Percentiles rank a stretch among this genome's conserved stretches.
Conservation (phyloP, 2,329 filamentous ascomycete species). For the Ceratocystiopsis brevicomis region DNA sequence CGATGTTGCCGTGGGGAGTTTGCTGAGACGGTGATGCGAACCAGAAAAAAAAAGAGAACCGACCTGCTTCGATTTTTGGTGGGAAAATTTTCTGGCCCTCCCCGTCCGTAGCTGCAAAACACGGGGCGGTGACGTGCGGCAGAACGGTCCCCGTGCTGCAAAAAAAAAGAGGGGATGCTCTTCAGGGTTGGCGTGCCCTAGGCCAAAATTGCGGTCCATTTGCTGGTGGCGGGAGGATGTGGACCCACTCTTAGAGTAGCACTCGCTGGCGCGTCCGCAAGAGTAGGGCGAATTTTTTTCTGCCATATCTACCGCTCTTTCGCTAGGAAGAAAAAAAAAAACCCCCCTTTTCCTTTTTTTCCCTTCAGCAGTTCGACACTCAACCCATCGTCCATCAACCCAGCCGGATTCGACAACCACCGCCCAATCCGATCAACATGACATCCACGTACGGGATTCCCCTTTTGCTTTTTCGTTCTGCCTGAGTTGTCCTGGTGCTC, state of each 20-base stretch:
- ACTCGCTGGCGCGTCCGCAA: background rate
- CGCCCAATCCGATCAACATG: conserved; percentile 5
- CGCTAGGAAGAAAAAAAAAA: background rate
- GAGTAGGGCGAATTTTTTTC: background rate
- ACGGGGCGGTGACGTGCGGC: conserved; percentile 4
- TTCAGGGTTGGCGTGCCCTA: conserved; percentile 9
- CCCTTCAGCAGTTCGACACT: too few relatives aligned
- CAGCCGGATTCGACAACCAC: conserved; percentile 1
- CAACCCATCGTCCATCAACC: background rate
- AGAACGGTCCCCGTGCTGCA: conserved; percentile 1
- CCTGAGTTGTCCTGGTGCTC: background rate
- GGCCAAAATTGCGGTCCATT: background rate
- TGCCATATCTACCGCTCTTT: background rate
- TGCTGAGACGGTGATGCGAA: background rate
- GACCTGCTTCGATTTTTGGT: too few relatives aligned
- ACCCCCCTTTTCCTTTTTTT: too few relatives aligned
- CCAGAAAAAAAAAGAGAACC: background rate
- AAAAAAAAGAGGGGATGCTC: background rate
- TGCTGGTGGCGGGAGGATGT: background rate
- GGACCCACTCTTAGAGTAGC: too few relatives aligned
- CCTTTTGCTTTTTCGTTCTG: background rate
- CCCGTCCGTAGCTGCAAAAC: too few relatives aligned
- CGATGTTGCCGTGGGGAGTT: conserved; percentile 11
- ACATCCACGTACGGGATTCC: conserved; percentile 7
- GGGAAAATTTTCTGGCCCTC: too few relatives aligned